Conservation (phyloP, 129 eudicot genomes). For the Sambucus nigra region DNA sequence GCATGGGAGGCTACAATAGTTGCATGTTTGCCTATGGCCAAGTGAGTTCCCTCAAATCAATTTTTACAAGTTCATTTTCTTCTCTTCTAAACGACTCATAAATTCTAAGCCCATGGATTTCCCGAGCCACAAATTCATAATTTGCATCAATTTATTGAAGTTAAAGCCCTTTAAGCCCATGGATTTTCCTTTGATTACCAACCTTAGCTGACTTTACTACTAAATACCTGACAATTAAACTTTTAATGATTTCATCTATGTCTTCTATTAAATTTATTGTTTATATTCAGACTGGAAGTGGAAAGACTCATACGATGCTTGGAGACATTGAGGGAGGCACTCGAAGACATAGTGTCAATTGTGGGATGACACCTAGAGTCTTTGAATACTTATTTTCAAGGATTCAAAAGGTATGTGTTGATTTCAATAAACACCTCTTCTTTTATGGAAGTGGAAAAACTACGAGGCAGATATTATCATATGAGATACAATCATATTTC, state of each 20-base stretch:
- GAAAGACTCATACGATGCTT: conserved; percentile 98
- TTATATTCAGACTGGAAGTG: conserved; percentile 84
- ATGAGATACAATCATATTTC: no score
- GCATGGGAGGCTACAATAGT: conserved; percentile 90
- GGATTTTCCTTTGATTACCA: neutral
- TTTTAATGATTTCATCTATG: neutral
- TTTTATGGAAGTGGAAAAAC: no score
- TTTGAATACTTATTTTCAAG: conserved; percentile 91
- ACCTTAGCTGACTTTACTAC: neutral
- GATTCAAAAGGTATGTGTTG: conserved; percentile 69
- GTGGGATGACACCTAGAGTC: conserved; percentile 98
- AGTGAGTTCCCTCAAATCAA: conserved; percentile 36
- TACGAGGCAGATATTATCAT: no score
- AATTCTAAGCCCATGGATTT: no score
- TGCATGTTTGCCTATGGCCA: conserved; percentile 99
- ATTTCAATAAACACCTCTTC: neutral
- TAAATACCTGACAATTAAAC: neutral
- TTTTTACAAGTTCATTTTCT: neutral
- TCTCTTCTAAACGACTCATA: neutral
- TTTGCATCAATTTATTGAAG: neutral
- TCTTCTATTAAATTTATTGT: neutral
- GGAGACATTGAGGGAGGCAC: conserved; percentile 97
- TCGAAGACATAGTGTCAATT: conserved; percentile 89
- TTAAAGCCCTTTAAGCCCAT: neutral
- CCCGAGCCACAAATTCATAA: neutral